Percentiles rank a stretch among this genome's conserved stretches.
Conservation (phyloP, 305 asterid species). For the Petunia hybrid region DNA sequence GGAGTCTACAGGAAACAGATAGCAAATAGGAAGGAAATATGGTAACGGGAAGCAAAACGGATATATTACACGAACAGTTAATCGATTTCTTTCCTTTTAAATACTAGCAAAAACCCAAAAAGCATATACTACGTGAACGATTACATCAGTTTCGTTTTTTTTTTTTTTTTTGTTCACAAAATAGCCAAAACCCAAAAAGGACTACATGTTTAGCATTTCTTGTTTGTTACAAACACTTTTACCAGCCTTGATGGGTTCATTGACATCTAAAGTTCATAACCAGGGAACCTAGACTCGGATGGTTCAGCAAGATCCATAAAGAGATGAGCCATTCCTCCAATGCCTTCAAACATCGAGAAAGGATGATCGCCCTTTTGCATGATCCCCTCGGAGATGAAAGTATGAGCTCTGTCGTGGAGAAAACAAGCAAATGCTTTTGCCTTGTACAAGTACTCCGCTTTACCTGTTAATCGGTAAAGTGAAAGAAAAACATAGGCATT, state of each 20-base stretch:
- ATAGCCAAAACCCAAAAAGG: too few relatives aligned
- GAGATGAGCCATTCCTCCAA: slow-evolving; percentile 72
- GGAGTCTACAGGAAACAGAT: too few relatives aligned
- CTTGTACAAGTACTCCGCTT: slow-evolving; percentile 58
- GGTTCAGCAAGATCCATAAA: slow-evolving; percentile 75
- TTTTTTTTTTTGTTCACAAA: too few relatives aligned
- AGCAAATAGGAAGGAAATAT: too few relatives aligned
- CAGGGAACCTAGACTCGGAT: slow-evolving; percentile 66
- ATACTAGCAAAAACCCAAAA: background rate
- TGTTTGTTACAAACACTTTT: background rate
- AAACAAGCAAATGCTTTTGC: slow-evolving; percentile 83
- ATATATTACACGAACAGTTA: too few relatives aligned
- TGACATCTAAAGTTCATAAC: slow-evolving; percentile 54
- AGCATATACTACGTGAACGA: background rate
- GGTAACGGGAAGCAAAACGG: too few relatives aligned
- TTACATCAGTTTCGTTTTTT: too few relatives aligned
- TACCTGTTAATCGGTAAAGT: slow-evolving; percentile 66
- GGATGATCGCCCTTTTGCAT: slow-evolving; percentile 70
- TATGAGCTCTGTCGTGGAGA: slow-evolving; percentile 66
- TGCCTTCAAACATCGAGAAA: slow-evolving; percentile 74
- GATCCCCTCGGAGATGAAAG: slow-evolving; percentile 57
- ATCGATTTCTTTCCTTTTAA: too few relatives aligned
- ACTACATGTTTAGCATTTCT: background rate
- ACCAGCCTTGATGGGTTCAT: background rate
- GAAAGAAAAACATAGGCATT: slow-evolving; percentile 74